Base-by-base conservation (phyloP, 805 yeast species). In the Debaryomyces tyrocola region DNA sequence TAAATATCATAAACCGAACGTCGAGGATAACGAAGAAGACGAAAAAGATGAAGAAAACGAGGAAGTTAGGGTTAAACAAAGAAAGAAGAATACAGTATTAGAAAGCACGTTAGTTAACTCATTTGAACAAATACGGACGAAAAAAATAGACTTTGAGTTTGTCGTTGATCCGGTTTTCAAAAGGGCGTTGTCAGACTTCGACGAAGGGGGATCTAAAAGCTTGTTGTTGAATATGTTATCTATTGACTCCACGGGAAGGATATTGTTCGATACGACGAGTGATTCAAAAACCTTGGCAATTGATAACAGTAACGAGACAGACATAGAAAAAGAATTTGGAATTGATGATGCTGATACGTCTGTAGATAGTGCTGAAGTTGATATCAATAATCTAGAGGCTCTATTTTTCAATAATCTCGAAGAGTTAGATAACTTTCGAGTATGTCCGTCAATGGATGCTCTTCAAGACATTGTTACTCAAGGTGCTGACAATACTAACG, bases 181-280 rank as follows among this genome's bases (percentile, higher is more conserved):
- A 54, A 84, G 83, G 57, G 85, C 89, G 0, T 67, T 86, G 41
- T 82, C 90, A 0, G 91, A 85, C 43, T 86, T 86, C 55, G 94
- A 87, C 60, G 92, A 86, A 66, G 91, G 91, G 34, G 92, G 94
- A 2, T 84, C 92, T 6, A 86, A 84, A 57, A 80, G 87, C 48
- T 67, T 87, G 41, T 63, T 86, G 37, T 60, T 84, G 50, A 86
- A 86, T 51, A 79, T 87, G 0, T 71, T 86, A 38, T 73, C 74
- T 49, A 70, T 82, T 12, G 84, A 85, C 54, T 46, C 61, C 0
- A 56, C 74, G 1, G 80, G 82, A 0, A 64, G 85, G 54, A 82
- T 86, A 3, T 79, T 84, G 1, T 85, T 86, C 57, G 92, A 84
- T 57, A 88, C 89, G 21, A 70, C 75, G 11, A 67, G 70, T 7